Evolutionary conservation across 2,329 filamentous ascomycete species (phyloP).

Genomic region (Cladosporium oxysporum): DNA sequence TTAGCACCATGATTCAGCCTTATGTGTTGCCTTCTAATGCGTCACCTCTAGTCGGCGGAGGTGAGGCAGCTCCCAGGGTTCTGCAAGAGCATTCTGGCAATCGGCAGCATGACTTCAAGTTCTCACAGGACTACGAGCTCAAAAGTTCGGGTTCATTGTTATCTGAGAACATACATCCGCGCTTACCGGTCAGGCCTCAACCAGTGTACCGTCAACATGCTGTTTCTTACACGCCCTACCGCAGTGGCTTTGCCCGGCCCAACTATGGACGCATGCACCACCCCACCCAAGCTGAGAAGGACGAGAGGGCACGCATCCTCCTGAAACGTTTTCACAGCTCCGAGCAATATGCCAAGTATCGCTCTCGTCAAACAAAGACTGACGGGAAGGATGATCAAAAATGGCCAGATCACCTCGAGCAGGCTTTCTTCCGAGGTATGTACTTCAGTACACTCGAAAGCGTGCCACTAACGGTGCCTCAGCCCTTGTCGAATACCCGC

Average conservation of each 20-base stretch:
- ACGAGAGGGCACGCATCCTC: constrained; percentile 9
- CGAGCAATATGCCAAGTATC: constrained; percentile 50
- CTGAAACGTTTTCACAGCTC: constrained; percentile 35
- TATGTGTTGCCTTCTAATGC: constrained; percentile 46
- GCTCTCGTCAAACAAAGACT: constrained; percentile 42
- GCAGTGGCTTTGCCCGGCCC: constrained; percentile 11
- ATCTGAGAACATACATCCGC: constrained; percentile 29
- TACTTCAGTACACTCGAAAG: constrained; percentile 9
- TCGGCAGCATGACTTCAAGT: constrained; percentile 33
- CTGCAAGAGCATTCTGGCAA: constrained; percentile 48
- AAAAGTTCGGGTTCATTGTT: constrained; percentile 37
- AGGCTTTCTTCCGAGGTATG: constrained; percentile 51
- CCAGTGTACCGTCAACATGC: constrained; percentile 8
- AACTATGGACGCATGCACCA: constrained; percentile 5
- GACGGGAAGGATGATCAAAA: constrained; percentile 39
- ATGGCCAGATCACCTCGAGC: constrained; percentile 52
- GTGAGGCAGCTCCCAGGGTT: constrained; percentile 33
- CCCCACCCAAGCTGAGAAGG: constrained; percentile 6
- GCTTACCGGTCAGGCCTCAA: constrained; percentile 9
- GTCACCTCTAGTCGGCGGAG: constrained; percentile 38
- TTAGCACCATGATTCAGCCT: constrained; percentile 35
- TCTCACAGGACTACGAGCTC: constrained; percentile 27
- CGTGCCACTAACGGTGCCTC: constrained; percentile 11
- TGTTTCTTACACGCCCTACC: background rate
- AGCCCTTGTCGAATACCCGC: constrained; percentile 56